Evolutionary conservation across 148 eudicot species (phyloP).

Genomic region (Silene conica): DNA sequence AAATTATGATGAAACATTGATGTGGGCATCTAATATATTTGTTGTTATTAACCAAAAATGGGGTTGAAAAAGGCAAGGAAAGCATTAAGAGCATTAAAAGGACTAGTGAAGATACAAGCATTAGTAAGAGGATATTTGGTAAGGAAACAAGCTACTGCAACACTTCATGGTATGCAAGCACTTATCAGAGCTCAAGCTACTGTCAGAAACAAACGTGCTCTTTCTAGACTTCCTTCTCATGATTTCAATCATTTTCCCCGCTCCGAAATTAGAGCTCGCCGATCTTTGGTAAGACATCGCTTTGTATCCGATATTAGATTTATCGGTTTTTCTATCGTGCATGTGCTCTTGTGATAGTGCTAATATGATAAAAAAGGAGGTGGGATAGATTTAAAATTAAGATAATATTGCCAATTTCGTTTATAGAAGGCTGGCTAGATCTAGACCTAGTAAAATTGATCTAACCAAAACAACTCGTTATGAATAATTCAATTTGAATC

Average conservation of each 20-base stretch:
- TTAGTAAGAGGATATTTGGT: conserved; percentile 73
- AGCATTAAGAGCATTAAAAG: conserved; percentile 70
- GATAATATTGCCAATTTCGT: no score
- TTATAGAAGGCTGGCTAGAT: no score
- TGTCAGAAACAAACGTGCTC: conserved; percentile 51
- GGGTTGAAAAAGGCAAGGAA: conserved; percentile 52
- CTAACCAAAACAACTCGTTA: no score
- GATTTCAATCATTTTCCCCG: conserved; percentile 4
- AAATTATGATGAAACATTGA: not conserved
- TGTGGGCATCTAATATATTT: conserved; percentile 1
- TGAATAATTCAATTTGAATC: no score
- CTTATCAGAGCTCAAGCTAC: conserved; percentile 68
- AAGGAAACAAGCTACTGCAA: conserved; percentile 75
- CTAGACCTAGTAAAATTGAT: no score
- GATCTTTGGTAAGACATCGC: conserved; percentile 36
- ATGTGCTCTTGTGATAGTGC: no score
- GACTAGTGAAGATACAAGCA: conserved; percentile 78
- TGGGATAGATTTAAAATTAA: no score
- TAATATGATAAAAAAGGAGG: no score
- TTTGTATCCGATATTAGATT: no score
- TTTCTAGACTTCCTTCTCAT: conserved; percentile 11
- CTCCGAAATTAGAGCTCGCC: conserved; percentile 28
- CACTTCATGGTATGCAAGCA: conserved; percentile 74
- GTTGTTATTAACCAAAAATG: not conserved
- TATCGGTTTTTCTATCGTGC: no score